Percentiles rank a stretch among this genome's conserved stretches.
These are phyloP conservation scores for Globisporangium paroecandrum DNA, from an alignment of 352 stramenopile genomes.

Conservation along the genomic window DNA sequence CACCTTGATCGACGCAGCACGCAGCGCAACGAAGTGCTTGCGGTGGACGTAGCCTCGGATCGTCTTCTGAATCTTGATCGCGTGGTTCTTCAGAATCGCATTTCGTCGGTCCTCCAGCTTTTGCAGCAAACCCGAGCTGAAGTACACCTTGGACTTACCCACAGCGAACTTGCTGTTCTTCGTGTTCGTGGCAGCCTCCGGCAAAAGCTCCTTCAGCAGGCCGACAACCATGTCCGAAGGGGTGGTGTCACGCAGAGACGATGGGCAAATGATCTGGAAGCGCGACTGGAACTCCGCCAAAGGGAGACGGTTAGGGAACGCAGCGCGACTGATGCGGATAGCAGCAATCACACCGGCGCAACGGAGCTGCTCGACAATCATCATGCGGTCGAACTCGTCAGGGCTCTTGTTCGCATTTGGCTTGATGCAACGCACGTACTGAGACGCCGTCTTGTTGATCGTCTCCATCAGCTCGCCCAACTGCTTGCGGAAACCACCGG, in stretches of 20 bases:
- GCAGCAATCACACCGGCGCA: slow-evolving; percentile 89
- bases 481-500: slow-evolving; percentile 83
- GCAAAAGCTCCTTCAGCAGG: slow-evolving; percentile 67
- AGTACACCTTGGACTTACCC: slow-evolving; percentile 80
- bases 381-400: slow-evolving; percentile 76
- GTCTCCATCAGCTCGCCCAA: slow-evolving; percentile 83
- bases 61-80: slow-evolving; percentile 74
- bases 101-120: slow-evolving; percentile 86
- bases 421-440: slow-evolving; percentile 91
- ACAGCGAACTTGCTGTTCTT: slow-evolving; percentile 82
- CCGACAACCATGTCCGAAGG: slow-evolving; percentile 70
- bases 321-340: slow-evolving; percentile 84
- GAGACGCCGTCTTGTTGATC: slow-evolving; percentile 84
- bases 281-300: slow-evolving; percentile 81
- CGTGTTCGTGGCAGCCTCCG: slow-evolving; percentile 54
- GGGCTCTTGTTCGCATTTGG: slow-evolving; percentile 87
- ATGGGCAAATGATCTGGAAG: slow-evolving; percentile 84
- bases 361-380: slow-evolving; percentile 88
- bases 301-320: slow-evolving; percentile 90
- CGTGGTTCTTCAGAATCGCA: slow-evolving; percentile 66
- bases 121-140: slow-evolving; percentile 89
- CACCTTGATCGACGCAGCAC: slow-evolving; percentile 41
- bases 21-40: slow-evolving; percentile 50
- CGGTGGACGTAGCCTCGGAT: slow-evolving; percentile 59
- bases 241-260: slow-evolving; percentile 46